Evolutionary conservation across 208 protist species (phyloP).

Genomic region (Wallacemonas sp.): DNA sequence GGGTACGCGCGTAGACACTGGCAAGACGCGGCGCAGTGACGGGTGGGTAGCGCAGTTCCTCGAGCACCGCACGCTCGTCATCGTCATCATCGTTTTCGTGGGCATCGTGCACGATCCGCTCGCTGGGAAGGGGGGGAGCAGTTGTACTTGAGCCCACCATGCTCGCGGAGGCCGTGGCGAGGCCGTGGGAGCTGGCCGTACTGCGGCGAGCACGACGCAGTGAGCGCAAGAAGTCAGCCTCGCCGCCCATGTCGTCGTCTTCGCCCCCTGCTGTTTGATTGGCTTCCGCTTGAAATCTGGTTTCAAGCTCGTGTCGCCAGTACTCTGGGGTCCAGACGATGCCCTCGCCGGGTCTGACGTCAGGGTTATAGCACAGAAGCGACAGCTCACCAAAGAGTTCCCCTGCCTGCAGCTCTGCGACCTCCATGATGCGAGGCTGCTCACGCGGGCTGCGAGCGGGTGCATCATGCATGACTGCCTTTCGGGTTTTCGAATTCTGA

Average conservation of each 20-base stretch:
- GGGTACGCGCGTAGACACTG: slow-evolving; percentile 42
- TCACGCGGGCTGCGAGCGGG: too few relatives aligned
- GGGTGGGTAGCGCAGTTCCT: slow-evolving; percentile 25
- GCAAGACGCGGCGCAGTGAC: slow-evolving; percentile 26
- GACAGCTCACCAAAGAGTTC: slow-evolving; percentile 79
- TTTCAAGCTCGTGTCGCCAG: slow-evolving; percentile 46
- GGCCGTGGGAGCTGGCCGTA: neutral
- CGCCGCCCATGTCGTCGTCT: neutral
- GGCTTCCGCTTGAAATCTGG: slow-evolving; percentile 17
- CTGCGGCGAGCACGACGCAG: slow-evolving; percentile 2
- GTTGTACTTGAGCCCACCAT: too few relatives aligned
- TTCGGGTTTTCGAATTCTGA: neutral
- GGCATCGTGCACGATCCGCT: too few relatives aligned
- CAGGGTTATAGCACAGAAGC: slow-evolving; percentile 57
- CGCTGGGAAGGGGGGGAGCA: too few relatives aligned
- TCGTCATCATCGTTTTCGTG: neutral
- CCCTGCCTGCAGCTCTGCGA: slow-evolving; percentile 49
- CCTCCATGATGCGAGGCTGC: slow-evolving; percentile 45
- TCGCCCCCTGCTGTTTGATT: slow-evolving; percentile 16
- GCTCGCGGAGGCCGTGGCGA: slow-evolving; percentile 11
- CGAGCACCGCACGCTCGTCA: neutral
- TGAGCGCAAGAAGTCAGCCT: slow-evolving; percentile 5
- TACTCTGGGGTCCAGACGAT: slow-evolving; percentile 53
- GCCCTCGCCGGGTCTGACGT: slow-evolving; percentile 54
- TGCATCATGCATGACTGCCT: neutral